Percentiles rank a stretch among this genome's conserved stretches.
phyloP scores from a whole-genome alignment of 192 early-diverging fungal genomes.

The Geranomyces variabilis region DNA sequence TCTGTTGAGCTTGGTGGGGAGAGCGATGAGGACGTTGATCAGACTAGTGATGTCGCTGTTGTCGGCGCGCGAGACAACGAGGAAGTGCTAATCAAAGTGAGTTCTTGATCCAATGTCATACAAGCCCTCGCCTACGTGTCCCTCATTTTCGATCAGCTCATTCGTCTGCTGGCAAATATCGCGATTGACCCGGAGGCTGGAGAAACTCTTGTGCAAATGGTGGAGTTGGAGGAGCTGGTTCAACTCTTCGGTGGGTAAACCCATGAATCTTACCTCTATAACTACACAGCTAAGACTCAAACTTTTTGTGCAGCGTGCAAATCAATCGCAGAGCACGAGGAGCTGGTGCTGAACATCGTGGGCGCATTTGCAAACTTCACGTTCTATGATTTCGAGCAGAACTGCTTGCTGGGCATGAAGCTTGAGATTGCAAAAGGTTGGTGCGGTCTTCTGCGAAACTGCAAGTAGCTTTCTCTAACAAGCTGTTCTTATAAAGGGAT shows the following conservation, averaged over 20 bases:
- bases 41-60: background rate
- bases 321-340: constrained; percentile 30
- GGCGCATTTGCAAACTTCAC: constrained; percentile 53
- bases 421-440: constrained; percentile 39
- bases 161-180: constrained; percentile 48
- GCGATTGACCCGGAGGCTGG: constrained; percentile 37
- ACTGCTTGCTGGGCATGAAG: constrained; percentile 28
- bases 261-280: too few relatives aligned
- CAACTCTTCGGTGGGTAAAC: constrained; percentile 41
- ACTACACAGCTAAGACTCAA: too few relatives aligned
- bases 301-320: constrained; percentile 3
- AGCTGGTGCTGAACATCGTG: constrained; percentile 49
- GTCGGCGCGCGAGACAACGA: constrained; percentile 22
- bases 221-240: constrained; percentile 47
- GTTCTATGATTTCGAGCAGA: constrained; percentile 36
- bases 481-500: constrained; percentile 27
- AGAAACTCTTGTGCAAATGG: constrained; percentile 39
- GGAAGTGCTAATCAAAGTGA: constrained; percentile 52
- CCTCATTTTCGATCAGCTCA: constrained; percentile 39
- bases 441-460: background rate
- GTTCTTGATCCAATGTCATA: background rate
- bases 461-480: background rate
- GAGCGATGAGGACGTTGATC: constrained; percentile 27
- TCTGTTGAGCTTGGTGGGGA: constrained; percentile 21
- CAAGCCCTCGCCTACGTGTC: background rate